phyloP scores from a whole-genome alignment of 257 asterid species.

The Agastache rugosa region DNA sequence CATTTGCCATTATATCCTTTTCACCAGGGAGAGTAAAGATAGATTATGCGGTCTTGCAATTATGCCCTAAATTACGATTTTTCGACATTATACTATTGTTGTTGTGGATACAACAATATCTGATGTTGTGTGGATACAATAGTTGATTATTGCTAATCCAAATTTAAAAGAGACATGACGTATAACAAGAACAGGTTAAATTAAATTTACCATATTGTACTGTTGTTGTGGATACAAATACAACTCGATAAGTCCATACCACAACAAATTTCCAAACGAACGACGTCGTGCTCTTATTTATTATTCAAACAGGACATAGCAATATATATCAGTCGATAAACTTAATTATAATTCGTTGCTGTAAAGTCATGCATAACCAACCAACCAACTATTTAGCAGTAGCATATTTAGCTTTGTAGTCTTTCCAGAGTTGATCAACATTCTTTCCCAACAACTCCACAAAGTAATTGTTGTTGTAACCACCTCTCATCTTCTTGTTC shows the following conservation, averaged over 20 bases:
- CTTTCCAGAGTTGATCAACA: constrained; percentile 66
- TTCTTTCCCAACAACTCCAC: constrained; percentile 59
- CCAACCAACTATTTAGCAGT: no score
- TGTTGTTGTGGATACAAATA: neutral
- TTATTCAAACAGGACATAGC: neutral
- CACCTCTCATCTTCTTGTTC: constrained; percentile 63
- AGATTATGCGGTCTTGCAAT: no score
- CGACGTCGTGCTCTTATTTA: neutral
- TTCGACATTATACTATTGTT: no score
- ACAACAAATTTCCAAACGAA: neutral
- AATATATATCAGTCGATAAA: neutral
- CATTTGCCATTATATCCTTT: no score
- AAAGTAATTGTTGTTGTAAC: constrained; percentile 50
- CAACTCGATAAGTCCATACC: neutral
- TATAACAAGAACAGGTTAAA: no score
- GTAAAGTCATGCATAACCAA: neutral
- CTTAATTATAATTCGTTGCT: neutral
- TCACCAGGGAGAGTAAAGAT: no score
- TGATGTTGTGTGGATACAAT: no score
- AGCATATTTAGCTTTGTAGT: constrained; percentile 59
- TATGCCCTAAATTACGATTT: no score
- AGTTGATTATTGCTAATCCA: no score
- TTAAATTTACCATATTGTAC: no score
- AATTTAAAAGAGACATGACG: no score
- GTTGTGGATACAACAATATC: no score